Evolutionary conservation across 1,139 yeast genomes (phyloP), one percentile per base, ranked within the genome.

Genomic region (Hyphopichia burtonii): DNA sequence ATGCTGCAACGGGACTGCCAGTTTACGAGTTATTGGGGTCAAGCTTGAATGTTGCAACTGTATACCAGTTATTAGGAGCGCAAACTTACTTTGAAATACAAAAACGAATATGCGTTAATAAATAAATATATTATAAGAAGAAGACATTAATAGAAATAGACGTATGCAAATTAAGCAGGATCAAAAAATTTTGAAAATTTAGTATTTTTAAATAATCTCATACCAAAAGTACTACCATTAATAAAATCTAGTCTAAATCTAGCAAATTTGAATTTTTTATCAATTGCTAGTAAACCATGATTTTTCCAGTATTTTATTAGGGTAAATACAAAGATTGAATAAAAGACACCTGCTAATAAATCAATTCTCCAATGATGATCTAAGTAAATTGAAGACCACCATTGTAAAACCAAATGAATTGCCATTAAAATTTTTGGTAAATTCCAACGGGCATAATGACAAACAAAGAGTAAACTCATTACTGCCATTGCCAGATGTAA

Each of bases 311-410:
- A 36, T n/a, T 46, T 43, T 17, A 50, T 35, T 11, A 42, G 36
- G 9, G 53, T 44, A 46, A 49, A 52, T 10, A 47, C 37, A 20
- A 35, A 34, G 5, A 51, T 40, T 17, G 55, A 43, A 38, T 52
- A 52, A 7, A 50, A 8, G 31, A 46, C 31, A 14, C 58, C 58
- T 17, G 49, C 39, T 8, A 53, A 42, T 17, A 53, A 41, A 32
- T 53, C 58, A 14, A 51, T 31, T 16, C 56, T 42, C 53, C 55
- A 53, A 39, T 52, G 54, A 30, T 51, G 54, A 14, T 49, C 53
- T 33, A 52, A 47, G 34, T 51, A 54, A 14, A 52, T 37, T 4
- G 52, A 47, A 3, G 56, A 41, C 58, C 55, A 52, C 55, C 56
- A 54, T 37, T 52, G 55, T n/a, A 46, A 46, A 9, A 45, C 34